Conservation (phyloP, 2,329 filamentous ascomycete species). For the Neoarthrinium moseri region DNA sequence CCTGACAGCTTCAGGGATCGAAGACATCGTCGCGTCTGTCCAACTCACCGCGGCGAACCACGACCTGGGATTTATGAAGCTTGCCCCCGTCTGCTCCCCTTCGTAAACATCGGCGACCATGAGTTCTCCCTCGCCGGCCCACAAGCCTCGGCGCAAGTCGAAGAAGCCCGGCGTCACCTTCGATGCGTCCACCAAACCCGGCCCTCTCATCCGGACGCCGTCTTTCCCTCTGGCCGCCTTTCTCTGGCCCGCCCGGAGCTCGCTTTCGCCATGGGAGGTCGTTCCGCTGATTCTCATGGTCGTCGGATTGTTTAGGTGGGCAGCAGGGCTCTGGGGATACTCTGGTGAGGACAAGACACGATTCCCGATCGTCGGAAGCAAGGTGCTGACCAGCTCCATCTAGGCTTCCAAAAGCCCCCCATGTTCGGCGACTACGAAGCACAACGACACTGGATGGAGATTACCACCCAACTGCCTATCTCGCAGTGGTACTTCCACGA, state of each 20-base stretch:
- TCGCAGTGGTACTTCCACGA: slow-evolving; percentile 99
- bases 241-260: slow-evolving; percentile 84
- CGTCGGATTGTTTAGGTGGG: slow-evolving; percentile 91
- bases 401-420: slow-evolving; percentile 79
- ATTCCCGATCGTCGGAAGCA: not conserved
- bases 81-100: slow-evolving; percentile 9
- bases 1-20: slow-evolving; percentile 8
- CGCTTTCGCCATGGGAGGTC: slow-evolving; percentile 87
- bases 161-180: slow-evolving; percentile 44
- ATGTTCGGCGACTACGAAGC: slow-evolving; percentile 98
- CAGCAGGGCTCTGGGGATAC: slow-evolving; percentile 89
- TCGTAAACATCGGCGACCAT: slow-evolving; percentile 36
- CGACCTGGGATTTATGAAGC: too few relatives aligned
- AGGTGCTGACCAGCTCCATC: slow-evolving; percentile 6
- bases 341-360: slow-evolving; percentile 66
- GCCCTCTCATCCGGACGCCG: slow-evolving; percentile 56
- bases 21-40: too few relatives aligned
- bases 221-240: slow-evolving; percentile 92
- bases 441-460: slow-evolving; percentile 98
- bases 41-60: too few relatives aligned
- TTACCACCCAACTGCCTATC: slow-evolving; percentile 83
- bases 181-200: slow-evolving; percentile 27
- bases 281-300: slow-evolving; percentile 85
- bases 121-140: slow-evolving; percentile 49
- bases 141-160: slow-evolving; percentile 58